These are phyloP conservation scores for Volvox carteri DNA, from an alignment of 163 green algal genomes.

Conservation along the genomic window DNA sequence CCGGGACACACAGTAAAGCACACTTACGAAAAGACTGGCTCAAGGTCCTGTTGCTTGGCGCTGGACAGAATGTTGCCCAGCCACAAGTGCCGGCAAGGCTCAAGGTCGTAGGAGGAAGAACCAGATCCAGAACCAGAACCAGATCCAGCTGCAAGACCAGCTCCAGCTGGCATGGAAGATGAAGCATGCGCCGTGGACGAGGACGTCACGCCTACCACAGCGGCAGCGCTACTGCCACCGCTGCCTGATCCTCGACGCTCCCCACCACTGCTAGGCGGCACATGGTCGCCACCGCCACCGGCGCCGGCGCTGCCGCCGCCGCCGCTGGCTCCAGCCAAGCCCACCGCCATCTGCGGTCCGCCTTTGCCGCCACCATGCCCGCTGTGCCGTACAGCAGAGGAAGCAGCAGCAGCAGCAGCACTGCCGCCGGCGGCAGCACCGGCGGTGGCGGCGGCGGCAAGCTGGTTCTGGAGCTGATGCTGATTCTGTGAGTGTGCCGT, in stretches of 20 bases:
- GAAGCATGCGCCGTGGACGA: neutral
- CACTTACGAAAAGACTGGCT: slow-evolving; percentile 72
- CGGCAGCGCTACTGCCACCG: neutral
- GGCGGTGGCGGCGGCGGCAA: neutral
- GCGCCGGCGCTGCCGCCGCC: neutral
- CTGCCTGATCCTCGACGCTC: neutral
- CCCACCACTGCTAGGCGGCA: neutral
- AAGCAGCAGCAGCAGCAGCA: neutral
- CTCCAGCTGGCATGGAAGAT: neutral
- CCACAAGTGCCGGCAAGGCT: slow-evolving; percentile 81
- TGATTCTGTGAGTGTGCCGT: neutral
- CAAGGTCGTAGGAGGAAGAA: slow-evolving; percentile 10
- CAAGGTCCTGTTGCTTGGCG: slow-evolving; percentile 72
- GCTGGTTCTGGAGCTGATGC: neutral
- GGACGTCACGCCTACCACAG: too few species aligned
- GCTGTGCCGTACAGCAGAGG: too few species aligned
- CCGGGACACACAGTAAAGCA: too few species aligned
- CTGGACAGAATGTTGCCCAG: slow-evolving; percentile 85
- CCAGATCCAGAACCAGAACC: neutral
- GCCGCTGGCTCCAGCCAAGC: neutral
- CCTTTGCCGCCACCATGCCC: neutral
- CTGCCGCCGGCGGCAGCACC: neutral
- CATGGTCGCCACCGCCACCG: neutral
- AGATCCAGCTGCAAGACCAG: neutral
- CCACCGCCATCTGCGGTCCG: too few species aligned